Conservation (phyloP, 2,329 filamentous ascomycete species). For the Cadophora sp. region DNA sequence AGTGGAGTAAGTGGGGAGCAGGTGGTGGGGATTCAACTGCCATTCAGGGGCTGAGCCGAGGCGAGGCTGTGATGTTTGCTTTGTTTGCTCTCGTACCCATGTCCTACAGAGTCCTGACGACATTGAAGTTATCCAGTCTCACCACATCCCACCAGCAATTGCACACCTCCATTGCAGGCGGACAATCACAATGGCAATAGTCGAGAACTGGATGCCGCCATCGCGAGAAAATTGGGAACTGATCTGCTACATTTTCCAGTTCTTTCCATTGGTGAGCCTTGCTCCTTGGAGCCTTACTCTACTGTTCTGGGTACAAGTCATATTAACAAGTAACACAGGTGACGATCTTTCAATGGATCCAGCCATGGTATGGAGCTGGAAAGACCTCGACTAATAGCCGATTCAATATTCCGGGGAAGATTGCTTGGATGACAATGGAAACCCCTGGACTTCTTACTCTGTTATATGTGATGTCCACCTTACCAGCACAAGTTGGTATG, state of each 20-base stretch:
- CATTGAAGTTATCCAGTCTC: slow-evolving; percentile 23
- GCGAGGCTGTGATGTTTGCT: slow-evolving; percentile 22
- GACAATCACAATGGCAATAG: slow-evolving; percentile 38
- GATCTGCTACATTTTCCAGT: slow-evolving; percentile 59
- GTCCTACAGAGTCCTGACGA: slow-evolving; percentile 19
- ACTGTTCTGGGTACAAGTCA: background rate
- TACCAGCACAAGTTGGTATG: slow-evolving; percentile 66
- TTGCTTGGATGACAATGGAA: slow-evolving; percentile 92
- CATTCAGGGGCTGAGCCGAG: slow-evolving; percentile 9
- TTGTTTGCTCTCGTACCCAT: background rate
- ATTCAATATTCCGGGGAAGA: slow-evolving; percentile 87
- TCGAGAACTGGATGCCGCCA: slow-evolving; percentile 56
- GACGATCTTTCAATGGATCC: slow-evolving; percentile 73
- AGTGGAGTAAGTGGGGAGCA: background rate
- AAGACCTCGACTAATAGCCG: slow-evolving; percentile 81
- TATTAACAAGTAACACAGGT: slow-evolving; percentile 57
- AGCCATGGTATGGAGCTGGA: slow-evolving; percentile 87
- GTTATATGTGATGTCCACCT: slow-evolving; percentile 77
- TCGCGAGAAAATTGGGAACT: slow-evolving; percentile 63
- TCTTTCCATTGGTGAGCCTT: slow-evolving; percentile 52
- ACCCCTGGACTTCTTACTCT: slow-evolving; percentile 77
- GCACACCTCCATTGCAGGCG: background rate
- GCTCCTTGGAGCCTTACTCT: too few relatives aligned
- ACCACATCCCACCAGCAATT: background rate
- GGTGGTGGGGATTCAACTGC: background rate